phyloP scores from a whole-genome alignment of 202 grass and related monocot genomes.

The Panicum virgatum region DNA sequence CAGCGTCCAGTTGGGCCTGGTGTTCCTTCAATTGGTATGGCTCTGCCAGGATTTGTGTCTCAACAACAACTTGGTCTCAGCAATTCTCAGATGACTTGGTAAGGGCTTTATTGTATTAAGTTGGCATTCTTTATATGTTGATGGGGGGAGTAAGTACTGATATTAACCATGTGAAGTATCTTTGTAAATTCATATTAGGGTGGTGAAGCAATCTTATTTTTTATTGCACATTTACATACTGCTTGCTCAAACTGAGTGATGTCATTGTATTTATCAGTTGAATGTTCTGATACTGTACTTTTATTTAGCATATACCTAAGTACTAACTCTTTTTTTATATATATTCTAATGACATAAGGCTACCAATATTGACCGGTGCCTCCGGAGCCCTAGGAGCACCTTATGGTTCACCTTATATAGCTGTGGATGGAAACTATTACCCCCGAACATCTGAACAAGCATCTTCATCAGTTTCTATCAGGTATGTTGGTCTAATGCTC shows the following conservation, averaged over 20 bases:
- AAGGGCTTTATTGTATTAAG: conserved; percentile 1
- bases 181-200: background rate
- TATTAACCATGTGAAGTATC: conserved; percentile 9
- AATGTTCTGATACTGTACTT: conserved; percentile 5
- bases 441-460: conserved; percentile 62
- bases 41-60: conserved; percentile 91
- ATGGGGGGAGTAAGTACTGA: background rate
- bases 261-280: conserved; percentile 15
- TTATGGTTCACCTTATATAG: conserved; percentile 70
- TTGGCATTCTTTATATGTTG: too few relatives aligned
- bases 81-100: conserved; percentile 94
- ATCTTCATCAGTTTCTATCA: conserved; percentile 64
- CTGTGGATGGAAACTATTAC: conserved; percentile 75
- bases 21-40: conserved; percentile 89
- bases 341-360: conserved; percentile 49
- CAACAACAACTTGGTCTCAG: conserved; percentile 75
- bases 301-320: conserved; percentile 18
- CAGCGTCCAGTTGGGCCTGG: conserved; percentile 67
- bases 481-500: conserved; percentile 41
- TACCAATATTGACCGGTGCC: conserved; percentile 67
- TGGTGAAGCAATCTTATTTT: background rate
- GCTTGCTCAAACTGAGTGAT: background rate
- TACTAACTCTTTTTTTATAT: background rate
- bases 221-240: conserved; percentile 7
- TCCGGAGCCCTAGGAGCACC: conserved; percentile 63